phyloP scores from a whole-genome alignment of 129 eudicot genomes.

The Saussurea involucrata region DNA sequence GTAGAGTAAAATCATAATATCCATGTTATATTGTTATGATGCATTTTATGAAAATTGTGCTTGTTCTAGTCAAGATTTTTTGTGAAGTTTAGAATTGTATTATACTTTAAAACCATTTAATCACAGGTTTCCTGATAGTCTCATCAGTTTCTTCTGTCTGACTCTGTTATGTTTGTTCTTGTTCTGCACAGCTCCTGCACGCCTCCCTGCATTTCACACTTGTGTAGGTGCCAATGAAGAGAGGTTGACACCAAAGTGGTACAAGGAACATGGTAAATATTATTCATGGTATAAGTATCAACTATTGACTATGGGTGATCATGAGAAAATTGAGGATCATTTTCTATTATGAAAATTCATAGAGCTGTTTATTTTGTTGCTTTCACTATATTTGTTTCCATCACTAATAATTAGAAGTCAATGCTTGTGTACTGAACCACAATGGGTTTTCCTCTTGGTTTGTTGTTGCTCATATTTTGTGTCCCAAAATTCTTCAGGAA shows the following conservation, averaged over 20 bases:
- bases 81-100: not conserved
- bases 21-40: not conserved
- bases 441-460: not conserved
- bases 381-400: not conserved
- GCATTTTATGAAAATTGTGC: not conserved
- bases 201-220: conserved; percentile 92
- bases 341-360: not conserved
- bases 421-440: not conserved
- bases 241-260: conserved; percentile 90
- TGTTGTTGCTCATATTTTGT: not conserved
- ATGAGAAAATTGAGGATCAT: not conserved
- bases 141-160: not conserved
- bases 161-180: conserved; percentile 10
- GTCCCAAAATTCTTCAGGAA: conserved; percentile 43
- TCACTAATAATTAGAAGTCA: not conserved
- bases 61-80: not conserved
- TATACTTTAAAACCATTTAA: not conserved
- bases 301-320: not conserved
- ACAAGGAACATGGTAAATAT: conserved; percentile 81
- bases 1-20: not conserved
- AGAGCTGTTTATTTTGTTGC: not conserved
- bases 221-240: conserved; percentile 91
- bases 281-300: not conserved
- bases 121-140: not conserved
- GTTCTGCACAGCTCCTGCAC: conserved; percentile 64